phyloP scores from a whole-genome alignment of 805 yeast species.

The Teunomyces cretensis region DNA sequence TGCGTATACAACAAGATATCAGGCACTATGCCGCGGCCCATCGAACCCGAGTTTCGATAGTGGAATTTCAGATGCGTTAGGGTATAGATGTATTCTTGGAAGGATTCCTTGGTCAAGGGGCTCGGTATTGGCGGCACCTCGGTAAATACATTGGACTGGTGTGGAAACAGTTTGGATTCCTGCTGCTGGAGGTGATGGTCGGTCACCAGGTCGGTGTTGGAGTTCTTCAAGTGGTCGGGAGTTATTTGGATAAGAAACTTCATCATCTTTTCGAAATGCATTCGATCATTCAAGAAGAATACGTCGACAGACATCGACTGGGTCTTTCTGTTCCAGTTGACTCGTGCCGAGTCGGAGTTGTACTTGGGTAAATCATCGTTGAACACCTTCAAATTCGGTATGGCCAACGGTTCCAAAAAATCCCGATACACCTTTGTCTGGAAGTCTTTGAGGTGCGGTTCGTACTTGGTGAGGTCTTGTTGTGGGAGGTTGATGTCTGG shows the following conservation, averaged over 20 bases:
- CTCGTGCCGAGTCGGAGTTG: slow-evolving; percentile 22
- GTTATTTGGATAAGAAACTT: slow-evolving; percentile 29
- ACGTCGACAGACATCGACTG: slow-evolving; percentile 13
- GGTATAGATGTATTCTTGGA: slow-evolving; percentile 34
- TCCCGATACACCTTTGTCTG: slow-evolving; percentile 27
- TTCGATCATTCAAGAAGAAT: slow-evolving; percentile 27
- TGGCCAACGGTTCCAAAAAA: slow-evolving; percentile 34
- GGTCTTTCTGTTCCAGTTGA: slow-evolving; percentile 24
- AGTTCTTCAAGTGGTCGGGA: slow-evolving; percentile 27
- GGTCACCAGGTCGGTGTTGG: slow-evolving; percentile 11
- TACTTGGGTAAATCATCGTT: slow-evolving; percentile 22
- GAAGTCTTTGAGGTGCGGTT: slow-evolving; percentile 8
- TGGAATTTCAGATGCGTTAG: slow-evolving; percentile 34
- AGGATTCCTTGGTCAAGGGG: slow-evolving; percentile 25
- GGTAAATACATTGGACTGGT: slow-evolving; percentile 14
- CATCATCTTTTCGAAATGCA: slow-evolving; percentile 32
- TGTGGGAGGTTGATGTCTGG: slow-evolving; percentile 2
- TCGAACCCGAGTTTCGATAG: slow-evolving; percentile 33
- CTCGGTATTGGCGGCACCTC: slow-evolving; percentile 36
- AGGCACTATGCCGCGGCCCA: slow-evolving; percentile 35
- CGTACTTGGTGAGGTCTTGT: not conserved
- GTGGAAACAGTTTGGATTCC: slow-evolving; percentile 13
- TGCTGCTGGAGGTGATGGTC: slow-evolving; percentile 21
- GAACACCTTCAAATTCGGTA: slow-evolving; percentile 32
- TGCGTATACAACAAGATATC: slow-evolving; percentile 40